Evolutionary conservation across 106 monocot species (phyloP), one percentile per base, ranked within the genome.

Genomic region (Acorus gramineus): DNA sequence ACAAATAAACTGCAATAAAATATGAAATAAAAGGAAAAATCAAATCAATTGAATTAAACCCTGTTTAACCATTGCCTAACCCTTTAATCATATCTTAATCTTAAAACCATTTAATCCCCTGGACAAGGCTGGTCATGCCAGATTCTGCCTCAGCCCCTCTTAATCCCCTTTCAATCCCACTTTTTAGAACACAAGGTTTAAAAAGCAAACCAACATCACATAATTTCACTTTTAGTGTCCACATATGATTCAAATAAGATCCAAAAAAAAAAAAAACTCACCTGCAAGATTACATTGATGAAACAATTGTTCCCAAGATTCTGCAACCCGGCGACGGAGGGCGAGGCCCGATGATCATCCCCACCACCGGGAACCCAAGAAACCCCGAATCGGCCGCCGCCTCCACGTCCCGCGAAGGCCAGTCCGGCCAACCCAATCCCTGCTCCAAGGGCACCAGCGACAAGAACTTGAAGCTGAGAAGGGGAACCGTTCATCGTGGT

Each of bases 301-400:
- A 93, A 93, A 74, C 93, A 93, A 74, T 89, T 93, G 59, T 89
- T 93, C 50, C 93, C 88, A 52, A 93, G 74, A 78, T 93, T 93
- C 49, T 70, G 74, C 13, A 93, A 80, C 7, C 93, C 88, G 42
- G 85, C 78, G 11, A 85, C 80, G 42, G 76, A 77, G 55, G 42
- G 71, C 47, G 65, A 4, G 11, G 47, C 61, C 11, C 69, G 59
- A 42, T 68, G 81, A 53, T 56, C 46, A 12, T 61, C 72, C 45
- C 63, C 73, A 50, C 5, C 48, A 10, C 68, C 59, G 61, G 66
- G 59, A 53, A 47, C 13, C 65, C 62, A 65, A 53, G 78, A 70
- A 52, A 61, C 11, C 42, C 5, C 55, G 60, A 71, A 48, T 58
- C 52, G 11, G 12, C 3, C 49, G 6, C 57, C 58, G 53, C 74